phyloP scores from a whole-genome alignment of 148 eudicot species.

The Rhododendron ovatum region DNA sequence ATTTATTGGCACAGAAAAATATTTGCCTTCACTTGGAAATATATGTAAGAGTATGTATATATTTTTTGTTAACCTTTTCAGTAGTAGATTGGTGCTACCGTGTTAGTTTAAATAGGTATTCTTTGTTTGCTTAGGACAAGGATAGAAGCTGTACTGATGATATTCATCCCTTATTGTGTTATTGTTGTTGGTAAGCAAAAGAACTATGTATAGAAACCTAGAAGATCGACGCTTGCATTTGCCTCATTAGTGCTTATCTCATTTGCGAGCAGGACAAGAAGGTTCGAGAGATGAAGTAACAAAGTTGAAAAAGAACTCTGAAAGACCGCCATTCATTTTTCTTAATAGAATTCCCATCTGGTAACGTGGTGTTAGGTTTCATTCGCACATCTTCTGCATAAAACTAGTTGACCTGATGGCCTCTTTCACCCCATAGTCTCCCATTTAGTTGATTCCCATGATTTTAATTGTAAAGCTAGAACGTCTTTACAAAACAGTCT shows the following conservation, averaged over 20 bases:
- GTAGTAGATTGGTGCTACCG: not conserved
- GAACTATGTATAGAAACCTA: not conserved
- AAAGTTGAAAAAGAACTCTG: not conserved
- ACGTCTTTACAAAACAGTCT: not conserved
- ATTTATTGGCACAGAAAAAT: not conserved
- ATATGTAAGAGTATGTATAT: not conserved
- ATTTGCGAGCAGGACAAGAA: not conserved
- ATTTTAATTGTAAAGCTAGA: not conserved
- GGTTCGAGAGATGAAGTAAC: not conserved
- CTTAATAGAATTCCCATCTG: not conserved
- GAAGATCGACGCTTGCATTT: not conserved
- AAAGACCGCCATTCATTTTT: not conserved
- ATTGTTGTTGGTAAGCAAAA: not conserved
- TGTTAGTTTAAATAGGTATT: not conserved
- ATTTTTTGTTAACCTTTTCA: not conserved
- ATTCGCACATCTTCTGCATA: not conserved
- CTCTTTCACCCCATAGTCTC: not conserved
- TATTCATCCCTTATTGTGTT: not conserved
- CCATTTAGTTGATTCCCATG: not conserved
- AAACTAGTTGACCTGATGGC: not conserved
- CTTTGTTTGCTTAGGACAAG: not conserved
- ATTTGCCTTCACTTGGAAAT: not conserved
- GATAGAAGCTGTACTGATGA: not conserved
- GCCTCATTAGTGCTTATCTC: not conserved
- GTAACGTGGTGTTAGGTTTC: not conserved